A percentile compares a stretch with the other conserved stretches of the same genome.
Evolutionary conservation across 805 yeast species (phyloP).

Genomic region (Barnettozyma siamensis): DNA sequence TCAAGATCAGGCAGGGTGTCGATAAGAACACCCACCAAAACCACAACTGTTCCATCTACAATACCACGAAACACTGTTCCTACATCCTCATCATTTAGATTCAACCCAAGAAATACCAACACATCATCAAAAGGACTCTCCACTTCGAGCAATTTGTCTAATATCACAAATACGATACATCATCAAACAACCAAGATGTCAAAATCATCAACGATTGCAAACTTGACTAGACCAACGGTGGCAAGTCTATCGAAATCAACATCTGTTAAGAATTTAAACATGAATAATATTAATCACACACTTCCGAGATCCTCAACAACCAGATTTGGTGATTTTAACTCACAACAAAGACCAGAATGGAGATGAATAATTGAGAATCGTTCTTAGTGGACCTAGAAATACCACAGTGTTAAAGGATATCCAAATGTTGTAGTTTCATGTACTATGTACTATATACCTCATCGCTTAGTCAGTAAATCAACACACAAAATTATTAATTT

Average conservation of each 20-base stretch:
- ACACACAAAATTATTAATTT: no score
- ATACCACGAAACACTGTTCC: slow-evolving; percentile 3
- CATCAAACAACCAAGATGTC: slow-evolving; percentile 10
- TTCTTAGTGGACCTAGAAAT: no score
- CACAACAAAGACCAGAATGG: slow-evolving; percentile 1
- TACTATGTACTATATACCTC: no score
- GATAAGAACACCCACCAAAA: not conserved
- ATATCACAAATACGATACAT: slow-evolving; percentile 8
- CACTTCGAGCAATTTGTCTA: slow-evolving; percentile 9
- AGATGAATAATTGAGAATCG: no score
- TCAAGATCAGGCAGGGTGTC: slow-evolving; percentile 1
- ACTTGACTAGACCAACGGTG: slow-evolving; percentile 18
- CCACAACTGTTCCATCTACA: not conserved
- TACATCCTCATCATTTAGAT: slow-evolving; percentile 6
- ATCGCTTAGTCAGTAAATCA: slow-evolving; percentile 2
- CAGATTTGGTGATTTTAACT: not conserved
- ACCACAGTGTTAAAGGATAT: no score
- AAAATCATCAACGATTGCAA: slow-evolving; percentile 17
- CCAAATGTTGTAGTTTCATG: no score
- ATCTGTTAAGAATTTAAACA: slow-evolving; percentile 10
- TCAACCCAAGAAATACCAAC: not conserved
- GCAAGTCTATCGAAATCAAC: slow-evolving; percentile 19
- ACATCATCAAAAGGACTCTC: not conserved
- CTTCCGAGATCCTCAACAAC: slow-evolving; percentile 8
- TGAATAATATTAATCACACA: not conserved